Evolutionary conservation across 805 yeast species (phyloP).

Genomic region (Starmerella sirachaensis): DNA sequence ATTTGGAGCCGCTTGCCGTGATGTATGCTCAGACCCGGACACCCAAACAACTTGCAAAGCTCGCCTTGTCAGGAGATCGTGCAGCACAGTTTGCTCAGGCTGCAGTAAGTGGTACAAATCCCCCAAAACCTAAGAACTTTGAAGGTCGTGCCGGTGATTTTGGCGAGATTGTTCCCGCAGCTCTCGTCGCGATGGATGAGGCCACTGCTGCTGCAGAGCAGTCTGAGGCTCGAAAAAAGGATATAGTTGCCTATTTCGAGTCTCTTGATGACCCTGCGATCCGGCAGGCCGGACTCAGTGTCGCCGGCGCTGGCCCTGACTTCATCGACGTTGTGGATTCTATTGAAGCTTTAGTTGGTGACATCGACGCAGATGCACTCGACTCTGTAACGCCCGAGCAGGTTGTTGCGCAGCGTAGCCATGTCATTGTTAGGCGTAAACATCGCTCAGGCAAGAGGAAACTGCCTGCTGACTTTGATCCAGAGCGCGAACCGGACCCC

Average conservation of each 20-base stretch:
- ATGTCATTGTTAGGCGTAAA: conserved; percentile 16
- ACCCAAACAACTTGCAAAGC: conserved; percentile 3
- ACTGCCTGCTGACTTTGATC: conserved; percentile 34
- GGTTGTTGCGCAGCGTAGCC: not conserved
- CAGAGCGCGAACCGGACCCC: conserved; percentile 35
- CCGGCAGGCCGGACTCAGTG: conserved; percentile 8
- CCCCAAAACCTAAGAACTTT: too few relatives aligned
- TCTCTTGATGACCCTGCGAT: conserved; percentile 7
- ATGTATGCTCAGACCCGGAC: conserved; percentile 5
- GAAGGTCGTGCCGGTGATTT: conserved; percentile 2
- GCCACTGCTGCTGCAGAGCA: not conserved
- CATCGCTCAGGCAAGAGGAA: conserved; percentile 29
- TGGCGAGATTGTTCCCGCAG: conserved; percentile 3
- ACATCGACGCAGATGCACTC: conserved; percentile 23
- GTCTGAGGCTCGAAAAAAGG: too few relatives aligned
- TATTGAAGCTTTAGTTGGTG: conserved; percentile 16
- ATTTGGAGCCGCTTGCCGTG: conserved; percentile 17
- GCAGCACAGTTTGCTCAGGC: conserved; percentile 3
- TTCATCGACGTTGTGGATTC: not conserved
- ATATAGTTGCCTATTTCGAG: conserved; percentile 11
- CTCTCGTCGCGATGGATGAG: conserved; percentile 3
- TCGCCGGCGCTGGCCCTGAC: not conserved
- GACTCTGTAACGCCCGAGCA: conserved; percentile 5
- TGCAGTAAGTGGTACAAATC: too few relatives aligned
- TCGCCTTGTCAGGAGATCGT: conserved; percentile 3